Conservation (phyloP, 768 basidiomycete species). For the Clavaria fumosa region DNA sequence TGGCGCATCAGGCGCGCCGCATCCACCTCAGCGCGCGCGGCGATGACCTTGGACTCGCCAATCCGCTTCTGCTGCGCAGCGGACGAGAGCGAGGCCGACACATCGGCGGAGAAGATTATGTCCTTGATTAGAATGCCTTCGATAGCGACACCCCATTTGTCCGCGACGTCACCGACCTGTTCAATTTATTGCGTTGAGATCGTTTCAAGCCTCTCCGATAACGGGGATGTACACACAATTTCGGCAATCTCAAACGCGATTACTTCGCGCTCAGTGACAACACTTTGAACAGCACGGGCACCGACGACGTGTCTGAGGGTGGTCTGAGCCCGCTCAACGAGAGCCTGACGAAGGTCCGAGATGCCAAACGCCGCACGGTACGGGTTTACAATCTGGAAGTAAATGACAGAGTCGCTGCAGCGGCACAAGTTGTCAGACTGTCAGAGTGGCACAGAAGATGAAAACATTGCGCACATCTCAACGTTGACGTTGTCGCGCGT, state of each 20-base stretch:
- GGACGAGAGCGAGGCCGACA: conserved; percentile 81
- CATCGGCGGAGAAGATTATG: conserved; percentile 83
- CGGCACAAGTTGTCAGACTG: conserved; percentile 3
- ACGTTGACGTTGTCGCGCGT: conserved; percentile 95
- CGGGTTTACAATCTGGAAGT: conserved; percentile 80
- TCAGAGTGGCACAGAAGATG: not conserved
- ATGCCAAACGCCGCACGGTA: conserved; percentile 94
- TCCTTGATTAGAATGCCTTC: conserved; percentile 94
- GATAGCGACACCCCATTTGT: conserved; percentile 95
- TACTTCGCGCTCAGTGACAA: conserved; percentile 93
- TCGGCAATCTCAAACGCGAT: conserved; percentile 95
- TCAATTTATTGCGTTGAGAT: no score
- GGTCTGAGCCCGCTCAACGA: conserved; percentile 79
- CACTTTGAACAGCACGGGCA: conserved; percentile 84
- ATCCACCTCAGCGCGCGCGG: conserved; percentile 91
- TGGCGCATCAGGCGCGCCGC: conserved; percentile 91
- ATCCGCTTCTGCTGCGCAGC: conserved; percentile 96
- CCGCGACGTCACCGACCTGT: conserved; percentile 74
- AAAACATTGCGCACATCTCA: conserved; percentile 69
- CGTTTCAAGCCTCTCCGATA: conserved; percentile 95
- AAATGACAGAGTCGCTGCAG: conserved; percentile 76
- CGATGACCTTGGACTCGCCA: conserved; percentile 93
- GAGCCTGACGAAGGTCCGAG: conserved; percentile 71
- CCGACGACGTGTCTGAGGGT: conserved; percentile 97
- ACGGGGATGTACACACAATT: conserved; percentile 83